These are phyloP conservation scores for Domatiomyces globalis DNA, from an alignment of 2,329 filamentous ascomycete species.

Conservation along the genomic window DNA sequence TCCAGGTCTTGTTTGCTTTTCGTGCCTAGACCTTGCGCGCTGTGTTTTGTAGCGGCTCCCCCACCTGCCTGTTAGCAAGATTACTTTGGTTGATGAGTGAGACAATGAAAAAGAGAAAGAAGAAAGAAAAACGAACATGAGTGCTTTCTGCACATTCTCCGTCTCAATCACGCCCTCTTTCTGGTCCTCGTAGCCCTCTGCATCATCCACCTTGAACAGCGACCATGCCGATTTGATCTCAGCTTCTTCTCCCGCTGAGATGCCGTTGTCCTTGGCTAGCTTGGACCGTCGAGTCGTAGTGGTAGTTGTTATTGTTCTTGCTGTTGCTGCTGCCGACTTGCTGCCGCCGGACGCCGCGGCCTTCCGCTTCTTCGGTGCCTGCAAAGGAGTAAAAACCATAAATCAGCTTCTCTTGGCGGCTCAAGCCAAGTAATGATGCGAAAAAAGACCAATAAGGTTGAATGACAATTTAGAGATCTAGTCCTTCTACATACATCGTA, in stretches of 20 bases:
- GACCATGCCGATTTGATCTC: conserved; percentile 85
- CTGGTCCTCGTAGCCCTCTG: conserved; percentile 52
- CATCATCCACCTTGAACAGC: conserved; percentile 47
- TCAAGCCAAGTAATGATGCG: too few species aligned
- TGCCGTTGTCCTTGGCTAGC: conserved; percentile 81
- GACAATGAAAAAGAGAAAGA: too few species aligned
- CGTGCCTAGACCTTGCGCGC: conserved; percentile 67
- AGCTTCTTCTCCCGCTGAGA: conserved; percentile 67
- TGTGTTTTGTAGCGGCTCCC: conserved; percentile 22
- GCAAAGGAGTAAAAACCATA: neutral
- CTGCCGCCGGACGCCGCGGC: neutral
- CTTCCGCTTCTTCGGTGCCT: conserved; percentile 2
- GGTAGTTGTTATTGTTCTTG: conserved; percentile 23
- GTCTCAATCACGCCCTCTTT: conserved; percentile 50
- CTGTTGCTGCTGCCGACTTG: conserved; percentile 20
- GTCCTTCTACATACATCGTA: too few species aligned
- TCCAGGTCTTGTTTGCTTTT: conserved; percentile 50
- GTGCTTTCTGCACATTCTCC: conserved; percentile 7
- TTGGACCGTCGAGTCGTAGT: conserved; percentile 52
- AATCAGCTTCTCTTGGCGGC: neutral
- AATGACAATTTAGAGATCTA: too few species aligned
- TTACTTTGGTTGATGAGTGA: neutral
- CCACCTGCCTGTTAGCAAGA: neutral
- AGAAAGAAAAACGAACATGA: conserved; percentile 1
- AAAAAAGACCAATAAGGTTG: too few species aligned